Evolutionary conservation across 257 asterid genomes (phyloP).

Genomic region (Plectranthus barbatus): DNA sequence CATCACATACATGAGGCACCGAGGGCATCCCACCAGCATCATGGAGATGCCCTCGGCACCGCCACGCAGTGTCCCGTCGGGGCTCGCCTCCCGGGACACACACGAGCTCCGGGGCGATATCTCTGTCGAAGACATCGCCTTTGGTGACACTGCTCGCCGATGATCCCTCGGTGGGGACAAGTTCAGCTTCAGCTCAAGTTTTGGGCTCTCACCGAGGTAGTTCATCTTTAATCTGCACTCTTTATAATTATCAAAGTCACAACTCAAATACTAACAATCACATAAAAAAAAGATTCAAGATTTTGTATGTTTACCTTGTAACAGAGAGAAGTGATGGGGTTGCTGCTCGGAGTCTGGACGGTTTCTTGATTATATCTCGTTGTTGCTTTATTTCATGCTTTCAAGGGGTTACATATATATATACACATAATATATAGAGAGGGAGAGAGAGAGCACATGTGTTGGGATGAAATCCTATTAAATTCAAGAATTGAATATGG

Average conservation of each 20-base stretch:
- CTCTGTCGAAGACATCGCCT: constrained; percentile 5
- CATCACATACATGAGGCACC: no score
- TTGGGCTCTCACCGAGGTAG: constrained; percentile 17
- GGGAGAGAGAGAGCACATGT: neutral
- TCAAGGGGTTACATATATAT: constrained; percentile 18
- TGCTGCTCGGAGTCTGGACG: constrained; percentile 4
- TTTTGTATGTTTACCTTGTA: constrained; percentile 3
- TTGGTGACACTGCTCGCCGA: constrained; percentile 12
- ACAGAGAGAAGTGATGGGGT: neutral
- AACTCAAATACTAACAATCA: no score
- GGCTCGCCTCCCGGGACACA: constrained; percentile 15
- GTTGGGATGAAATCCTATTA: neutral
- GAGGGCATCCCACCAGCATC: no score
- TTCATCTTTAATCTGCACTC: constrained; percentile 15
- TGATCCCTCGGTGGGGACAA: constrained; percentile 27
- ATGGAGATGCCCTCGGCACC: constrained; percentile 26
- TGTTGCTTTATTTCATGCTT: neutral
- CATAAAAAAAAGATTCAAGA: no score
- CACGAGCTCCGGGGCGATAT: constrained; percentile 29
- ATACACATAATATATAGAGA: neutral
- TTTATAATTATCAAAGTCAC: no score
- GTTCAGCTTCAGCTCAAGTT: constrained; percentile 38
- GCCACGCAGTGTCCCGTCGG: constrained; percentile 14
- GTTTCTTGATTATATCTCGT: no score
- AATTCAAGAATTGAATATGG: constrained; percentile 23